These are phyloP conservation scores for Talaromyces wortmannii DNA, from an alignment of 495 filamentous ascomycete genomes.

Conservation along the genomic window DNA sequence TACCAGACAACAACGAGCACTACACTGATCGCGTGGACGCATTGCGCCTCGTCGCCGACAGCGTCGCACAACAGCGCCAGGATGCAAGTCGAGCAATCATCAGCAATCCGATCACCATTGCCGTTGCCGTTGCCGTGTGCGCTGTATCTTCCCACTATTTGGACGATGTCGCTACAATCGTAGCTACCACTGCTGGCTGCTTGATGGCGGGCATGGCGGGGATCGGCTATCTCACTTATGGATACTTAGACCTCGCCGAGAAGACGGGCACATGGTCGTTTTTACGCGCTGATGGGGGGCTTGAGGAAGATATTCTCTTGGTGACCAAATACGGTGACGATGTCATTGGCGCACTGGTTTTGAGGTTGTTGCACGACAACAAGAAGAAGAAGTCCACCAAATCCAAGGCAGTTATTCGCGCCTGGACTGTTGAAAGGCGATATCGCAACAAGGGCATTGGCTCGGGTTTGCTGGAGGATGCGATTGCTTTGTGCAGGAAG, in stretches of 20 bases:
- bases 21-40: constrained; percentile 30
- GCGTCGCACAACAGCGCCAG: constrained; percentile 60
- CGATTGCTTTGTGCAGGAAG: constrained; percentile 47
- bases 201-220: constrained; percentile 36
- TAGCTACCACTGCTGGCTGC: constrained; percentile 29
- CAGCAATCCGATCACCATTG: constrained; percentile 39
- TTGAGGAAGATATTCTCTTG: constrained; percentile 34
- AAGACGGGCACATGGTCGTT: constrained; percentile 40
- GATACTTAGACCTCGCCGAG: constrained; percentile 49
- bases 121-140: constrained; percentile 17
- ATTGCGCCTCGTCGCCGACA: constrained; percentile 48
- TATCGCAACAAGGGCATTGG: constrained; percentile 68
- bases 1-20: constrained; percentile 1
- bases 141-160: constrained; percentile 13
- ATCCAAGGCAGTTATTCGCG: constrained; percentile 47
- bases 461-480: constrained; percentile 58
- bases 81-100: constrained; percentile 43
- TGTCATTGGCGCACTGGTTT: constrained; percentile 49
- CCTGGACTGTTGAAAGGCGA: constrained; percentile 64
- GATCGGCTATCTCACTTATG: constrained; percentile 26
- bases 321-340: constrained; percentile 49
- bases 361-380: constrained; percentile 28
- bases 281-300: constrained; percentile 12
- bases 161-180: constrained; percentile 18
- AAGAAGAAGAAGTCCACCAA: constrained; percentile 1